phyloP scores from a whole-genome alignment of 169 alveolate genomes.

The Cryptosporidium sp. region DNA sequence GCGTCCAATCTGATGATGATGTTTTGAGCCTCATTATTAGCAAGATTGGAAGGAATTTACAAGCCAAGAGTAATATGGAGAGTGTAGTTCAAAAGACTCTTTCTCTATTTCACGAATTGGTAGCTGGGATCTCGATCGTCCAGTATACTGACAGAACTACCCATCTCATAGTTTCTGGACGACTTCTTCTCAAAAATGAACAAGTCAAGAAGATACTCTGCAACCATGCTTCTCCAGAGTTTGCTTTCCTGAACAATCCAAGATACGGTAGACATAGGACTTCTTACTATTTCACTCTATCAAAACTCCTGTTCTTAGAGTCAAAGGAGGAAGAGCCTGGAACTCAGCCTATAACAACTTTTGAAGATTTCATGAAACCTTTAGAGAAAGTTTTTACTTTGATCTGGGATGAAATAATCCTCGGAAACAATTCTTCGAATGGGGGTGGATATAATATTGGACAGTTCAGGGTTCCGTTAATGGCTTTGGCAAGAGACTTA shows the following conservation, averaged over 20 bases:
- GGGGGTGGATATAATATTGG: conserved; percentile 59
- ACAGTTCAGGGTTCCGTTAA: conserved; percentile 84
- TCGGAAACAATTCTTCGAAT: conserved; percentile 76
- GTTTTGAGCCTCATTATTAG: conserved; percentile 83
- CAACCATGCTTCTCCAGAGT: conserved; percentile 82
- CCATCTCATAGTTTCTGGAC: conserved; percentile 91
- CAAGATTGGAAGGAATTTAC: conserved; percentile 85
- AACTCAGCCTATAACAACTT: conserved; percentile 50
- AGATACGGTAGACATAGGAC: conserved; percentile 91
- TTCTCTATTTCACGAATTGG: conserved; percentile 89
- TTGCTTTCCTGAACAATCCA: conserved; percentile 78
- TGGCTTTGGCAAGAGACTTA: conserved; percentile 91
- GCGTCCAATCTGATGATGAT: conserved; percentile 85
- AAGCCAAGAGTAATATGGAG: conserved; percentile 86
- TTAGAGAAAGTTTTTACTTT: conserved; percentile 80
- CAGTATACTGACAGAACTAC: conserved; percentile 90
- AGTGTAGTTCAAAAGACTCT: conserved; percentile 89
- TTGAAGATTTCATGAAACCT: conserved; percentile 88
- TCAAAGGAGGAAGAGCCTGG: conserved; percentile 82
- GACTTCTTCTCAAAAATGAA: conserved; percentile 90
- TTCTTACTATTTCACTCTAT: conserved; percentile 89
- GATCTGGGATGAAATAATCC: conserved; percentile 81
- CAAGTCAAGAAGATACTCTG: conserved; percentile 80
- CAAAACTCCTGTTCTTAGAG: conserved; percentile 89
- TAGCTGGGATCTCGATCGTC: conserved; percentile 93